Percentiles rank a stretch among this genome's conserved stretches.
Evolutionary conservation across 148 eudicot species (phyloP).

Genomic region (Rheum nobile): DNA sequence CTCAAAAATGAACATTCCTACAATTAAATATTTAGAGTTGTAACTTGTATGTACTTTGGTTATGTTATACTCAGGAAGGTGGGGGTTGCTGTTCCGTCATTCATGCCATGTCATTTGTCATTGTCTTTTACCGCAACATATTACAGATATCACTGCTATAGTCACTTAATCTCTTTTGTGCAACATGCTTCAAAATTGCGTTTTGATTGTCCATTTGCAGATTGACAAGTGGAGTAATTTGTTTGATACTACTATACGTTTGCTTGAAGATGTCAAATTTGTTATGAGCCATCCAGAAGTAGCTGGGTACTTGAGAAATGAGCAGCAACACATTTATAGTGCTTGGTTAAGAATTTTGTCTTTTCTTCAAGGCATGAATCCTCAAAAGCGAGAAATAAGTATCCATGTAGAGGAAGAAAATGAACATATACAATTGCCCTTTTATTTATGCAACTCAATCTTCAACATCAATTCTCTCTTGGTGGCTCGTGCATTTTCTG

Average conservation of each 20-base stretch:
- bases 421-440: slow-evolving; percentile 70
- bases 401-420: slow-evolving; percentile 86
- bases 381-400: slow-evolving; percentile 82
- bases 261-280: slow-evolving; percentile 84
- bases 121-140: background rate
- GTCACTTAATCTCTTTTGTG: slow-evolving; percentile 1
- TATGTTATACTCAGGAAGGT: background rate
- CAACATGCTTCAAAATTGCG: background rate
- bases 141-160: background rate
- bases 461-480: slow-evolving; percentile 65
- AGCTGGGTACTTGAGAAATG: slow-evolving; percentile 51
- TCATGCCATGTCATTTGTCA: background rate
- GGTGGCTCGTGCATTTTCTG: slow-evolving; percentile 71
- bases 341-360: slow-evolving; percentile 73
- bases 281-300: slow-evolving; percentile 79
- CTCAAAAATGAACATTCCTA: no score
- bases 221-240: slow-evolving; percentile 60
- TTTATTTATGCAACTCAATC: slow-evolving; percentile 53
- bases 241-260: slow-evolving; percentile 67
- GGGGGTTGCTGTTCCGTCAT: background rate
- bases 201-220: slow-evolving; percentile 30
- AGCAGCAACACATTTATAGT: slow-evolving; percentile 45
- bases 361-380: slow-evolving; percentile 84
- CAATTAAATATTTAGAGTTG: no score
- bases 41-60: background rate